Evolutionary conservation across 2,329 filamentous ascomycete species (phyloP).

Genomic region (Talaromyces atroroseus): DNA sequence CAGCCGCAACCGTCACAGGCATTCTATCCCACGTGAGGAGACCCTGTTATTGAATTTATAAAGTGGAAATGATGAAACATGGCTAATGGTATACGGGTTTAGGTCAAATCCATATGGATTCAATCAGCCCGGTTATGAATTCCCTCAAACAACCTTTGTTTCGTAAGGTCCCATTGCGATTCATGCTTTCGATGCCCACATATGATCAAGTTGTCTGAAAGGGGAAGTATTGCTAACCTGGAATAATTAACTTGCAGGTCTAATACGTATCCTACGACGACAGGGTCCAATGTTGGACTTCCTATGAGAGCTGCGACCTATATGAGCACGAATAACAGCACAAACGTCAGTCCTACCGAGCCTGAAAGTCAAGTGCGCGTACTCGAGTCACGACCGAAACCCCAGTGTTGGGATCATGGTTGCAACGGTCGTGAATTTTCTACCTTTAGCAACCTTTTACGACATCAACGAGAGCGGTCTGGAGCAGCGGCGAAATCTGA

Average conservation of each 20-base stretch:
- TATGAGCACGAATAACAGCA: slow-evolving; percentile 13
- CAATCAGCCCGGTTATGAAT: slow-evolving; percentile 30
- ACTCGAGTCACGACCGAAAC: slow-evolving; percentile 76
- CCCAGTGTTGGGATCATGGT: slow-evolving; percentile 94
- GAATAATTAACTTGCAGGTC: slow-evolving; percentile 2
- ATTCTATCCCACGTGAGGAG: slow-evolving; percentile 22
- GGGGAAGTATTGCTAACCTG: neutral
- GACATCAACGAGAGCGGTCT: slow-evolving; percentile 91
- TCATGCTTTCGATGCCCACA: neutral
- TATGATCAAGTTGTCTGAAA: neutral
- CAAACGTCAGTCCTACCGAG: slow-evolving; percentile 18
- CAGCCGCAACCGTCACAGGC: slow-evolving; percentile 18
- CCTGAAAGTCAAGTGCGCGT: slow-evolving; percentile 57
- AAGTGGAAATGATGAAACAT: slow-evolving; percentile 4
- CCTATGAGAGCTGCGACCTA: slow-evolving; percentile 16
- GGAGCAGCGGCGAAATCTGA: slow-evolving; percentile 83
- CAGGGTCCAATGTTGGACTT: slow-evolving; percentile 1
- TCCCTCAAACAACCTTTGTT: slow-evolving; percentile 25
- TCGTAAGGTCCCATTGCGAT: slow-evolving; percentile 21
- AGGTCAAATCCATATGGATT: slow-evolving; percentile 31
- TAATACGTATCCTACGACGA: slow-evolving; percentile 8
- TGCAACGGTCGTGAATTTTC: slow-evolving; percentile 95
- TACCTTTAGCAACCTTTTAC: slow-evolving; percentile 88
- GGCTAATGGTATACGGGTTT: neutral
- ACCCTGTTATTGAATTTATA: slow-evolving; percentile 4